Base-by-base conservation (phyloP, 2,329 filamentous ascomycete species). In the Talaromyces sp. region DNA sequence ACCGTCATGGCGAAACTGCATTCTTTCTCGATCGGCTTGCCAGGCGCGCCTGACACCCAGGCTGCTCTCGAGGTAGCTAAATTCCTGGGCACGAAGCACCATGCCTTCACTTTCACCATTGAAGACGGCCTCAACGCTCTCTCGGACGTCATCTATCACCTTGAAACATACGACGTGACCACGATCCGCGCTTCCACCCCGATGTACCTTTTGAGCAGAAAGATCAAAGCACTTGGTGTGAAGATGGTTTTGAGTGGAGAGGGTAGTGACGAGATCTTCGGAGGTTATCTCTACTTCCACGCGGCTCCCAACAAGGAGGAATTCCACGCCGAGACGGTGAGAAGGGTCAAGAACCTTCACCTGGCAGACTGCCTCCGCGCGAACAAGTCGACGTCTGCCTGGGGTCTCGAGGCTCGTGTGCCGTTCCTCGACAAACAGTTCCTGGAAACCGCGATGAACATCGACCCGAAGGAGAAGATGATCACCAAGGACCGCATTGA, bases 211-310 rank as follows among this genome's bases (percentile, higher is more conserved):
- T 85, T 99, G 54, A 95, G 91, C 64, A 88, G 96, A 75, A 99
- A 99, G 84, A 99, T 99, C 83, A 99, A 99, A 84, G 95, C 93
- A 38, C 93, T 97, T 88, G 95, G 95, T 65, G 90, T 99, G 73
- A 99, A 99, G 86, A 99, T 99, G 95, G 95, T 99, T 60, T 84
- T 99, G 64, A 96, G 90, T 71, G 95, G 95, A 64, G 95, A 99
- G 80, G 95, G 95, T 55, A 95, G 90, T 71, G 95, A 99, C 76
- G 95, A 99, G 80, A 97, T 97, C 75, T 98, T 98, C 69, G 95
- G 95, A 64, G 95, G 95, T 58, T 99, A 99, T 78, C 86, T 99
- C 21, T 99, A 99, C 84, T 99, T 99, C 86, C 92, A 96, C 78
- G 90, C 89, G 63, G 95, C 95, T 2, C 95, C 95, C 24, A 84